These are phyloP conservation scores for Talaromyces islandicus DNA, from an alignment of 2,329 filamentous ascomycete species.

Conservation along the genomic window DNA sequence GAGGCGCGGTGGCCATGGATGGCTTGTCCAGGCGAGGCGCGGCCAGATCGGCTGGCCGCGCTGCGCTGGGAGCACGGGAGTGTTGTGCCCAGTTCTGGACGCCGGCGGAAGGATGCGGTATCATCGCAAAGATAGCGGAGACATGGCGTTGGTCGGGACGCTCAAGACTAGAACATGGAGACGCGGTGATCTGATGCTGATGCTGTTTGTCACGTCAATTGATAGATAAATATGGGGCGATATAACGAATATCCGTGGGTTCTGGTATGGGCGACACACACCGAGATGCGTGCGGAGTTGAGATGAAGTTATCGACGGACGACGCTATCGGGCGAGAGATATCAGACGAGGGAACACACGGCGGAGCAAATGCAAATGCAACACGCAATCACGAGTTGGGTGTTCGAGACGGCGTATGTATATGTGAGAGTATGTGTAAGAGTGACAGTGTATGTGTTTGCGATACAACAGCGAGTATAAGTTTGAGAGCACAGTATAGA, in stretches of 20 bases:
- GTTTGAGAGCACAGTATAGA: too few relatives aligned
- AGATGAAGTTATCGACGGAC: not conserved
- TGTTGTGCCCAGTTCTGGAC: constrained; percentile 33
- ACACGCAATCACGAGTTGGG: not conserved
- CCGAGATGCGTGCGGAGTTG: not conserved
- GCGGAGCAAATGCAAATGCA: not conserved
- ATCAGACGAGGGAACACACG: not conserved
- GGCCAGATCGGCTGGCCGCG: constrained; percentile 16
- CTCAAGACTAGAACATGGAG: constrained; percentile 6
- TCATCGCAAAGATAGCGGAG: constrained; percentile 36
- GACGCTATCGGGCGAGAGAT: not conserved
- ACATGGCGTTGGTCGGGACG: constrained; percentile 26
- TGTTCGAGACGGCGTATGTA: not conserved
- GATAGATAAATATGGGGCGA: not conserved
- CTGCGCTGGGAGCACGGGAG: constrained; percentile 25
- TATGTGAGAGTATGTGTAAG: not conserved
- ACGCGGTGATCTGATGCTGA: not conserved
- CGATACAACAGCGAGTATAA: not conserved
- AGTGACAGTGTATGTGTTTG: too few relatives aligned
- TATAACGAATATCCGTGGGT: too few relatives aligned
- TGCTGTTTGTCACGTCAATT: not conserved
- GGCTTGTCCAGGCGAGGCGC: constrained; percentile 21
- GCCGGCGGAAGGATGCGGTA: constrained; percentile 34
- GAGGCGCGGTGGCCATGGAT: constrained; percentile 19
- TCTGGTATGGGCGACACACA: too few relatives aligned